These are phyloP conservation scores for Erodium texanum DNA, from an alignment of 441 rosid genomes.

Conservation along the genomic window DNA sequence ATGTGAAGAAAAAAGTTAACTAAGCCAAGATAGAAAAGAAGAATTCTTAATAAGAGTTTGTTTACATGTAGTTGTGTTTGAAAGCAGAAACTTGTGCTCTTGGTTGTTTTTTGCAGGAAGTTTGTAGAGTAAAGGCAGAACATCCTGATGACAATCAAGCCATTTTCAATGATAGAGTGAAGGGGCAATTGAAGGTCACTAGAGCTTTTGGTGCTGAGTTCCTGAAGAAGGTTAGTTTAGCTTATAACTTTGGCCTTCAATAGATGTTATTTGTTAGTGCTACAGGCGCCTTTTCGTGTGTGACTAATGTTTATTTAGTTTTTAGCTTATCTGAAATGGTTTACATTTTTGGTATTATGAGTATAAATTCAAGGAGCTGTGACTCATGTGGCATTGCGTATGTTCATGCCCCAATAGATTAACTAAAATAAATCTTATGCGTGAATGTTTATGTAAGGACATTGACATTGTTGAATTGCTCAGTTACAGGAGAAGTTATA, in stretches of 20 bases:
- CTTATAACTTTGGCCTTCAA: constrained; percentile 7
- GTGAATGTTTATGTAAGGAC: neutral
- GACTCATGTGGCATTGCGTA: neutral
- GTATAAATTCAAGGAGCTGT: neutral
- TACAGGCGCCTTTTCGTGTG: neutral
- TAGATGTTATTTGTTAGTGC: neutral
- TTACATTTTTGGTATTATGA: neutral
- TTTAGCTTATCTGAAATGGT: neutral
- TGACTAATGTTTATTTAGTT: neutral
- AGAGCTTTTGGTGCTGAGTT: constrained; percentile 93
- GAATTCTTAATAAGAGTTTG: neutral
- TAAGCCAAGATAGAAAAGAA: neutral
- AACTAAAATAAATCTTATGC: neutral
- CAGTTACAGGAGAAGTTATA: neutral
- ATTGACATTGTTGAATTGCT: neutral
- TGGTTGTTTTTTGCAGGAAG: constrained; percentile 51
- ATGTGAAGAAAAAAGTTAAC: neutral
- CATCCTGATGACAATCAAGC: constrained; percentile 80
- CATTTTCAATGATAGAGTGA: constrained; percentile 73
- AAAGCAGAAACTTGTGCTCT: constrained; percentile 13
- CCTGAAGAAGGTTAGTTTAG: constrained; percentile 64
- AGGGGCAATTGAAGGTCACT: constrained; percentile 86
- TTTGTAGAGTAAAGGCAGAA: constrained; percentile 63
- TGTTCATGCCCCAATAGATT: neutral
- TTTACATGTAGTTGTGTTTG: constrained; percentile 1